Base-by-base conservation (phyloP, 495 filamentous ascomycete species). In the Xylaria scruposa region DNA sequence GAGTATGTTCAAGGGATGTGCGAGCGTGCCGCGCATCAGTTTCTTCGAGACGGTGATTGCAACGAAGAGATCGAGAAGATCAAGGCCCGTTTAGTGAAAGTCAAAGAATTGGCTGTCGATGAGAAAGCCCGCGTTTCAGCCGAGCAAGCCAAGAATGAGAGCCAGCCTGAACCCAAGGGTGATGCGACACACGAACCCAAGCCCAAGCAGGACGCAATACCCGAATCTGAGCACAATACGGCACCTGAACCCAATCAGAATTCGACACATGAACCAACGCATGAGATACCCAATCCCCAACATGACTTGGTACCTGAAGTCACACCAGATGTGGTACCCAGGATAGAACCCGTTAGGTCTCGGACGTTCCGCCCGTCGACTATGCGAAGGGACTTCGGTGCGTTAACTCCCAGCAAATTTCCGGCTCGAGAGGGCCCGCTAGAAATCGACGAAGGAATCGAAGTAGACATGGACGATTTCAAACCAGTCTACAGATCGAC, bases 11-110 rank as follows among this genome's bases (percentile, higher is more conserved):
- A 97, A 77, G 87, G 85, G 59, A 87, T 94, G 75, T 97, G 93
- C 79, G 94, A 97, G 81, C 88, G 90, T 65, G 94, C 89, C 17
- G 94, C 94, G 2, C 94, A 95, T 78, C 92, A 96, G 77, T 93
- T 97, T 69, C 85, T 97, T 15, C 89, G 94, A 26, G 90, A 92
- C 66, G 94, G 94, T 26, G 90, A 95, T 71, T 97, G 94, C 80
- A 84, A 82, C 21, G 85, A 87, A 26, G 93, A 97, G 81, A 86
- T 97, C 19, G 82, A 86, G 15, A 89, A 88, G 36, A 91, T 94
- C 54, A 89, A 91, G 76, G 82, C 83, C 65, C 82, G 85, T 2
- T 81, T 91, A 31, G 75, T 70, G 17, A 89, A 92, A 75, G 87
- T 90, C 15, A 85, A 88, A 70, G 88, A 89, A 64, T 73, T 86